phyloP scores from a whole-genome alignment of 257 asterid genomes.

The Ilex aquifolium region DNA sequence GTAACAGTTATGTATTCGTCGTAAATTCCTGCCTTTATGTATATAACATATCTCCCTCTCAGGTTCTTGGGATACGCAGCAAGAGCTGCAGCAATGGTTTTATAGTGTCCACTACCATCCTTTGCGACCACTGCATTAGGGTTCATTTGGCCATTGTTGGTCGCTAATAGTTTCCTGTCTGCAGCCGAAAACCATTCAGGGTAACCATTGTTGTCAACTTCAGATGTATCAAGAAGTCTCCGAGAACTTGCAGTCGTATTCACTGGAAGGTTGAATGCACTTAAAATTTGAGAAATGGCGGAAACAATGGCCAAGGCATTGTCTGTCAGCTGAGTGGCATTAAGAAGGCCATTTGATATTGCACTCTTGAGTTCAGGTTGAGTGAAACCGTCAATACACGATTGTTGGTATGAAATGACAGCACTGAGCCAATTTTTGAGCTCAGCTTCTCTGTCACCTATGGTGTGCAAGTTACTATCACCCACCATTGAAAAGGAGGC shows the following conservation, averaged over 20 bases:
- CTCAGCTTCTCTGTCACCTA: slow-evolving; percentile 19
- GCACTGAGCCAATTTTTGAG: slow-evolving; percentile 47
- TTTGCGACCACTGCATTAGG: slow-evolving; percentile 41
- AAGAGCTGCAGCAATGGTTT: slow-evolving; percentile 22
- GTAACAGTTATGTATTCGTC: slow-evolving; percentile 24
- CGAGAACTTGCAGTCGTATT: background rate
- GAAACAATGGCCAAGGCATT: slow-evolving; percentile 38
- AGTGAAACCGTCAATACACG: slow-evolving; percentile 36
- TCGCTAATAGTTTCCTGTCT: slow-evolving; percentile 31
- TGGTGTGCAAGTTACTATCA: slow-evolving; percentile 17
- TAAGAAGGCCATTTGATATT: slow-evolving; percentile 15
- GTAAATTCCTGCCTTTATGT: slow-evolving; percentile 38
- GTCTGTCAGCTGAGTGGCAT: slow-evolving; percentile 32
- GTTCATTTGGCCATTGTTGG: slow-evolving; percentile 1
- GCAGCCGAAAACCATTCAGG: slow-evolving; percentile 30
- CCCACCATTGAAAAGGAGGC: slow-evolving; percentile 30
- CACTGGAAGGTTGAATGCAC: slow-evolving; percentile 20
- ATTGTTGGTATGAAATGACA: slow-evolving; percentile 34
- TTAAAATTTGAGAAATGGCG: slow-evolving; percentile 16
- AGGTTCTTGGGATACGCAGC: slow-evolving; percentile 30
- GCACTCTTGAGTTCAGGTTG: slow-evolving; percentile 17
- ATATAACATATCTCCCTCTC: slow-evolving; percentile 28
- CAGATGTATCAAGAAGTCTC: slow-evolving; percentile 6
- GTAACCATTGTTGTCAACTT: slow-evolving; percentile 1
- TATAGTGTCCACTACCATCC: slow-evolving; percentile 34